Conservation (phyloP, 2,329 filamentous ascomycete genomes). For the Tolypocladium tundrense region DNA sequence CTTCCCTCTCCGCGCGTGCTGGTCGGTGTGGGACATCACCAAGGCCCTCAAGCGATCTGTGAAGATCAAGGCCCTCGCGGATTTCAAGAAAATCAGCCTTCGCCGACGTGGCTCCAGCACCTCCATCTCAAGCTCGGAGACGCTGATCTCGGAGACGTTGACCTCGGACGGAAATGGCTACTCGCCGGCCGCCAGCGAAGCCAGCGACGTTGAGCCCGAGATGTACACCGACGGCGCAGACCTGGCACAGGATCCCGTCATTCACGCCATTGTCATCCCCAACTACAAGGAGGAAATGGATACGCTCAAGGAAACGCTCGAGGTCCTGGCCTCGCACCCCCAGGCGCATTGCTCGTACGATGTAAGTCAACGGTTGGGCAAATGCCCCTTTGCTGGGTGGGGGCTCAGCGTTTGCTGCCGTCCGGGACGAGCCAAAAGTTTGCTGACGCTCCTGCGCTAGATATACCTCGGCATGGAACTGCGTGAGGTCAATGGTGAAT, state of each 20-base stretch:
- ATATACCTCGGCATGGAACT: slow-evolving; percentile 65
- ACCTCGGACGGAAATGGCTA: slow-evolving; percentile 30
- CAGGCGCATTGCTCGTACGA: slow-evolving; percentile 56
- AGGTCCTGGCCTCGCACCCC: slow-evolving; percentile 57
- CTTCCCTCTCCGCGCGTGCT: slow-evolving; percentile 54
- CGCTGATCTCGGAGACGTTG: slow-evolving; percentile 40
- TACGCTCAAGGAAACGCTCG: slow-evolving; percentile 56
- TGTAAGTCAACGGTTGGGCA: slow-evolving; percentile 36
- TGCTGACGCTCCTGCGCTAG: slow-evolving; percentile 24
- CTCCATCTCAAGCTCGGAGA: slow-evolving; percentile 47
- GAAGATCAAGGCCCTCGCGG: slow-evolving; percentile 33
- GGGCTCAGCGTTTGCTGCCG: background rate
- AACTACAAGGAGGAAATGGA: slow-evolving; percentile 67
- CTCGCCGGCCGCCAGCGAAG: slow-evolving; percentile 39
- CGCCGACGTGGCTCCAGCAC: slow-evolving; percentile 42
- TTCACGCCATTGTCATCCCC: slow-evolving; percentile 60
- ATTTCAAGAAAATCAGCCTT: slow-evolving; percentile 33
- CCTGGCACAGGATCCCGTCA: slow-evolving; percentile 31
- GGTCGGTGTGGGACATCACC: slow-evolving; percentile 49
- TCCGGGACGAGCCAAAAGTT: slow-evolving; percentile 3
- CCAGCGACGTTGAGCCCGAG: slow-evolving; percentile 39
- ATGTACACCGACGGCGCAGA: slow-evolving; percentile 33
- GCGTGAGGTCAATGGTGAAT: slow-evolving; percentile 49
- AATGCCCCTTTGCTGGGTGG: background rate
- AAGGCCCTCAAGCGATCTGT: slow-evolving; percentile 34